Conservation (phyloP, 164 flowering plant genomes). For the Dillenia suffruticosa region DNA sequence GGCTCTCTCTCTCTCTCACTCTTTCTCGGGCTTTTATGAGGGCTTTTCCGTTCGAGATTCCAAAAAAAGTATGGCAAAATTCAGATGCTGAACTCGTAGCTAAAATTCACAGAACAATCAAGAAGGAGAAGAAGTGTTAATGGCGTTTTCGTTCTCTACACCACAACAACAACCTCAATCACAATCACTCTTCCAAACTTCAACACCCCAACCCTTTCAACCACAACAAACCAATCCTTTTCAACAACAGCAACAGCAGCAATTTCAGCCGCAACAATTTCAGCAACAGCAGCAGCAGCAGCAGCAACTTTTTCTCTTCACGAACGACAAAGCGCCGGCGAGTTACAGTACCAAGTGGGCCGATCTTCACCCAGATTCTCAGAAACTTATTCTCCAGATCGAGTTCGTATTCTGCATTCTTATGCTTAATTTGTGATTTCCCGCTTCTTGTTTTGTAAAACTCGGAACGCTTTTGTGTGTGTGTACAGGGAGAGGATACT, state of each 20-base stretch:
- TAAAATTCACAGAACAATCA: no score
- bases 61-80: no score
- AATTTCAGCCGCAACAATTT: conserved; percentile 19
- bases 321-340: conserved; percentile 82
- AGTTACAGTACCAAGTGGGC: conserved; percentile 86
- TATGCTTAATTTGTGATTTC: neutral
- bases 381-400: conserved; percentile 76
- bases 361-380: conserved; percentile 96
- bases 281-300: conserved; percentile 60
- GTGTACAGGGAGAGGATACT: conserved; percentile 73
- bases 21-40: no score
- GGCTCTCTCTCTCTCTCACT: no score
- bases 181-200: conserved; percentile 22
- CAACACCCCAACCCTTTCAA: conserved; percentile 19
- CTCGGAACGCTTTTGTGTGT: neutral
- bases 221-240: conserved; percentile 21
- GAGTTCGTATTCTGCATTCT: conserved; percentile 40
- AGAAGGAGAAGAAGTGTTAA: conserved; percentile 4
- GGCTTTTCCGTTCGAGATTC: no score
- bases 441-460: neutral
- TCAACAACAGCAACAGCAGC: conserved; percentile 22
- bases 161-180: conserved; percentile 29
- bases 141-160: conserved; percentile 23
- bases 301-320: conserved; percentile 61
- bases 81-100: no score